Evolutionary conservation across 176 grass and related monocot species (phyloP), one percentile per base, ranked within the genome.

Genomic region (Miscanthus lutarioriparius): DNA sequence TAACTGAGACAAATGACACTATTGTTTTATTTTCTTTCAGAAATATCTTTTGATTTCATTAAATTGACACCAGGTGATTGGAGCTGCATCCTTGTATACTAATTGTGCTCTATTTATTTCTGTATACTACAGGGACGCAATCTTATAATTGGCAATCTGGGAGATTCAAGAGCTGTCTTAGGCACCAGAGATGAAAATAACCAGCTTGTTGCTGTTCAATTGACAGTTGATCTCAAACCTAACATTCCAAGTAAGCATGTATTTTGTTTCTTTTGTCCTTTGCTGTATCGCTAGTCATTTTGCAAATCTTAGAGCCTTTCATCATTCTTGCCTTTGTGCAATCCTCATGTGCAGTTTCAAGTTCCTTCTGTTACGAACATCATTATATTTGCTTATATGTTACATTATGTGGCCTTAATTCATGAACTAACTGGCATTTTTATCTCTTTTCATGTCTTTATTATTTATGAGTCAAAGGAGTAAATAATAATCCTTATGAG

Each of bases 201-300:
- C 89, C 54, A 87, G 64, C 87, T 91, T 38, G 68, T 91, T 76
- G 83, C 93, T 32, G 80, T 95, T 49, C 93, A 95, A 65, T 85
- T 95, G 91, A 95, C 93, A 19, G 91, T 92, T 77, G 93, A 95
- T 79, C 91, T 92, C n/a, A 95, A 95, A 77, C 93, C 93, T 45
- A 89, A 91, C 85, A 85, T 95, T 89, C 93, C 93, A 92, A 91
- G 93, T 95, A 92, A 85, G 72, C 49, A 64, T 70, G 3, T 58
- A 66, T 78, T 79, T 79, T 69, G 62, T 79, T 32, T 10, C 35
- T 48, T 70, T 67, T 69, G 17, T 28, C 59, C 11, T 64, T 79
- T 67, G 5, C n/a, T 74, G 12, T 26, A 43, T 44, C 1, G 3
- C 35, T 58, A 41, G 3, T 47, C n/a, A 17, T 45, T 27, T 41